Percentiles rank a stretch among this genome's conserved stretches.
These are phyloP conservation scores for Calonectria montana DNA, from an alignment of 2,329 filamentous ascomycete species.

Conservation along the genomic window DNA sequence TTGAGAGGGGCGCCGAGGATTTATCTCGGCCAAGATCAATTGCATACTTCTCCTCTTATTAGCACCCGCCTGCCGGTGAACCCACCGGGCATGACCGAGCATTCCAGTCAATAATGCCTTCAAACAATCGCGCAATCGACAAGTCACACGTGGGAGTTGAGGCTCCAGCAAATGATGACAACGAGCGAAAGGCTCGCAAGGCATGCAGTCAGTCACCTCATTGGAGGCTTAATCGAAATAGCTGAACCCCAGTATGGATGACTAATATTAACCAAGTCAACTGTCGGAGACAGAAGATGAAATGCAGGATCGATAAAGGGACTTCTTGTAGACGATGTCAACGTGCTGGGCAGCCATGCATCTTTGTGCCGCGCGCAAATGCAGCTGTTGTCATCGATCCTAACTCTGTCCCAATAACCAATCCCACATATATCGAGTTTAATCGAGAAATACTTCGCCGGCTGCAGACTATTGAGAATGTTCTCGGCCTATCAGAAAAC, in stretches of 20 bases:
- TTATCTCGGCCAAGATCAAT: not conserved
- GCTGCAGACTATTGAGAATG: conserved; percentile 9
- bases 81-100: conserved; percentile 3
- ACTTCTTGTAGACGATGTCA: conserved; percentile 8
- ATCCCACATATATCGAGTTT: conserved; percentile 13
- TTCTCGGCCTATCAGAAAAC: not conserved
- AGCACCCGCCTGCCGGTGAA: not conserved
- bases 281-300: conserved; percentile 21
- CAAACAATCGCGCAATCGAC: not conserved
- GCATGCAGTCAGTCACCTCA: conserved; percentile 4
- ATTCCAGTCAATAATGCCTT: not conserved
- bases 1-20: not conserved
- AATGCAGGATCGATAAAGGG: conserved; percentile 19
- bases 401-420: not conserved
- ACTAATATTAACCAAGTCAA: conserved; percentile 6
- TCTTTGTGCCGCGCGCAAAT: conserved; percentile 14
- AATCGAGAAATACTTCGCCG: conserved; percentile 10
- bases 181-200: conserved; percentile 10
- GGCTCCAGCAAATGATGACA: not conserved
- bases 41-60: not conserved
- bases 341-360: conserved; percentile 9
- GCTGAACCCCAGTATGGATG: not conserved
- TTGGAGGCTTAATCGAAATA: not conserved
- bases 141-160: not conserved
- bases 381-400: not conserved